phyloP scores from a whole-genome alignment of 257 asterid genomes.

The Nicotiana benthamiana region DNA sequence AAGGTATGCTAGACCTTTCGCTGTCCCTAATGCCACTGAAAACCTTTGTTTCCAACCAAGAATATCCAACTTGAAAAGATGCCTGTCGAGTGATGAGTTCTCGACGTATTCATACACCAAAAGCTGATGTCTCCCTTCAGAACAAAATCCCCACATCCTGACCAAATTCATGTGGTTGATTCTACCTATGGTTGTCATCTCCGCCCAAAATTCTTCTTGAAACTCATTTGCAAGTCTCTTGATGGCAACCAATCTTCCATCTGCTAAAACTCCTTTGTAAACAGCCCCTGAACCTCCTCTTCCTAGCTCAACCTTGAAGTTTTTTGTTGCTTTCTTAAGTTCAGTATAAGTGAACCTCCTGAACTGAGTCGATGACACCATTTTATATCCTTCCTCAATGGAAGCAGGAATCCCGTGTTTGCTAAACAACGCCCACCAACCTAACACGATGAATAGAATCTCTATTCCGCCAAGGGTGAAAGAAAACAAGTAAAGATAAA shows the following conservation, averaged over 20 bases:
- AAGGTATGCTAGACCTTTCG: constrained; percentile 33
- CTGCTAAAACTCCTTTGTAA: constrained; percentile 23
- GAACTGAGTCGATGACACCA: constrained; percentile 21
- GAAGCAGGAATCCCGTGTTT: constrained; percentile 17
- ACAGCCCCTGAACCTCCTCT: constrained; percentile 30
- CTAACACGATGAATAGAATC: constrained; percentile 12
- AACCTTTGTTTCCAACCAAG: constrained; percentile 31
- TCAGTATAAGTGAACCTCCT: constrained; percentile 23
- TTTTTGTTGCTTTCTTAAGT: constrained; percentile 23
- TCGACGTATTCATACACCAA: constrained; percentile 28
- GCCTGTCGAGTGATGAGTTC: constrained; percentile 27
- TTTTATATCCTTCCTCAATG: constrained; percentile 22
- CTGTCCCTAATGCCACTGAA: constrained; percentile 28
- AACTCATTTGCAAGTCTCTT: constrained; percentile 22
- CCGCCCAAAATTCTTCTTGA: constrained; percentile 34
- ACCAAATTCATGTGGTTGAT: constrained; percentile 33
- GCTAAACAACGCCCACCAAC: constrained; percentile 27
- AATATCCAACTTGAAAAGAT: constrained; percentile 6
- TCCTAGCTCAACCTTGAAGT: constrained; percentile 30
- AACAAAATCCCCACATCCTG: constrained; percentile 41
- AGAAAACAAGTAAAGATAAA: constrained; percentile 20
- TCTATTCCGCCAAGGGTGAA: constrained; percentile 21
- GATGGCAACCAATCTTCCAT: constrained; percentile 23
- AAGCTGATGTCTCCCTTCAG: constrained; percentile 23
- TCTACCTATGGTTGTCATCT: constrained; percentile 24